Conservation (phyloP, 805 yeast genomes). For the Lachancea meyersii region DNA sequence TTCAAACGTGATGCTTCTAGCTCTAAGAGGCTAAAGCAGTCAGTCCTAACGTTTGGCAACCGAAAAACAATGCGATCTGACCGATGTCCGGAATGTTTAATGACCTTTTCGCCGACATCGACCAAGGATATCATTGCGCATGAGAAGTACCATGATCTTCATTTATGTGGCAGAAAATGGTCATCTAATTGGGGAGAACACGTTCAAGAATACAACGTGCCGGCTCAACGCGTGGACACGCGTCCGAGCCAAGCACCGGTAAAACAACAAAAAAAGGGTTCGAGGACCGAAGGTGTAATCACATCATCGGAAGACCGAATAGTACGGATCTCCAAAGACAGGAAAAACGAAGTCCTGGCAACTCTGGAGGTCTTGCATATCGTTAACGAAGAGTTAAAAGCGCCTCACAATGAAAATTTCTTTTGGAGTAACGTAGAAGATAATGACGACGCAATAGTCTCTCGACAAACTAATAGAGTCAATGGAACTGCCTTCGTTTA, state of each 20-base stretch:
- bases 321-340: slow-evolving; percentile 1
- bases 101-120: slow-evolving; percentile 22
- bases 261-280: not conserved
- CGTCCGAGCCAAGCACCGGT: not conserved
- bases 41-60: not conserved
- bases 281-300: not conserved
- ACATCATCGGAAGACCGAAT: not conserved
- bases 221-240: not conserved
- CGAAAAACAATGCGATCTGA: slow-evolving; percentile 3
- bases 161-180: slow-evolving; percentile 49
- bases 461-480: slow-evolving; percentile 12
- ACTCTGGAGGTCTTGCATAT: slow-evolving; percentile 41
- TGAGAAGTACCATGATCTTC: slow-evolving; percentile 44
- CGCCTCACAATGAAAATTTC: slow-evolving; percentile 43
- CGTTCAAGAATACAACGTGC: slow-evolving; percentile 7
- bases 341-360: slow-evolving; percentile 30
- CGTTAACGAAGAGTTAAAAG: slow-evolving; percentile 56
- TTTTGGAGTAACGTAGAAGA: slow-evolving; percentile 31
- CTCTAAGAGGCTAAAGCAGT: not conserved
- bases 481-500: slow-evolving; percentile 47
- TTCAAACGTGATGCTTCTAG: not conserved
- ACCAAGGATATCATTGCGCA: slow-evolving; percentile 34
- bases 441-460: slow-evolving; percentile 2
- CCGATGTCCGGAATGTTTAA: slow-evolving; percentile 26
- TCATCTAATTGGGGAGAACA: slow-evolving; percentile 32